A percentile compares a stretch with the other conserved stretches of the same genome.
These are phyloP conservation scores for Colletotrichum sp. DNA, from an alignment of 2,329 filamentous ascomycete species.

Conservation along the genomic window DNA sequence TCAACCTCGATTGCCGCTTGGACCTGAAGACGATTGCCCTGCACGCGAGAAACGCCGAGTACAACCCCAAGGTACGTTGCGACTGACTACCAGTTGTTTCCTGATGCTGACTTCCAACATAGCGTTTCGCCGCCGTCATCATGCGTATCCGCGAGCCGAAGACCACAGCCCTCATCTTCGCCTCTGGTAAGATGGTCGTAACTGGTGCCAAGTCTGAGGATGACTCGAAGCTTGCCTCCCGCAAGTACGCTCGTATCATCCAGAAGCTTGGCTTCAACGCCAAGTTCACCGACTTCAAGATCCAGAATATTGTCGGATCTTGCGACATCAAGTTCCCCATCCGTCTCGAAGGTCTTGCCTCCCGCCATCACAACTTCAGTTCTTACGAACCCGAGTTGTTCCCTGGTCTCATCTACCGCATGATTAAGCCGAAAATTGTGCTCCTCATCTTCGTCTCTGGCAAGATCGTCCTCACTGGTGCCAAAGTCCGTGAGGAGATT, in stretches of 20 bases:
- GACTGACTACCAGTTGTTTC: neutral
- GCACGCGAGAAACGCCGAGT: constrained; percentile 97
- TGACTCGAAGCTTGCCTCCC: constrained; percentile 93
- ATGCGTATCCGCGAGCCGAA: constrained; percentile 99
- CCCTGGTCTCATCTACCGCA: constrained; percentile 98
- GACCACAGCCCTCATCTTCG: constrained; percentile 97
- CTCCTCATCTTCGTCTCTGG: constrained; percentile 97
- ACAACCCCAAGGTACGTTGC: constrained; percentile 88
- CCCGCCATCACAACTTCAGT: constrained; percentile 98
- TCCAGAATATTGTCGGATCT: constrained; percentile 98
- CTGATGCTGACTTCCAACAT: constrained; percentile 33
- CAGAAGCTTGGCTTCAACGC: constrained; percentile 99
- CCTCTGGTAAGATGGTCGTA: constrained; percentile 99
- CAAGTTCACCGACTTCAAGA: constrained; percentile 99
- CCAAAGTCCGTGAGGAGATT: constrained; percentile 98
- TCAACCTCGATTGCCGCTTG: constrained; percentile 96
- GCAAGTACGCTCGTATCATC: constrained; percentile 98
- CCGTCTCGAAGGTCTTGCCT: constrained; percentile 92
- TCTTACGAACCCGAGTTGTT: constrained; percentile 99
- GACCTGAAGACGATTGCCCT: constrained; percentile 99
- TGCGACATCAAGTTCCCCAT: constrained; percentile 99
- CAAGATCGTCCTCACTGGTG: constrained; percentile 97
- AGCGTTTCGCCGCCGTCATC: constrained; percentile 99
- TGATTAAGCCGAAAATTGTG: constrained; percentile 99
- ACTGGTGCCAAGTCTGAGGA: constrained; percentile 98